Base-by-base conservation (phyloP, 2,329 filamentous ascomycete species). In the Penicillium sp. region DNA sequence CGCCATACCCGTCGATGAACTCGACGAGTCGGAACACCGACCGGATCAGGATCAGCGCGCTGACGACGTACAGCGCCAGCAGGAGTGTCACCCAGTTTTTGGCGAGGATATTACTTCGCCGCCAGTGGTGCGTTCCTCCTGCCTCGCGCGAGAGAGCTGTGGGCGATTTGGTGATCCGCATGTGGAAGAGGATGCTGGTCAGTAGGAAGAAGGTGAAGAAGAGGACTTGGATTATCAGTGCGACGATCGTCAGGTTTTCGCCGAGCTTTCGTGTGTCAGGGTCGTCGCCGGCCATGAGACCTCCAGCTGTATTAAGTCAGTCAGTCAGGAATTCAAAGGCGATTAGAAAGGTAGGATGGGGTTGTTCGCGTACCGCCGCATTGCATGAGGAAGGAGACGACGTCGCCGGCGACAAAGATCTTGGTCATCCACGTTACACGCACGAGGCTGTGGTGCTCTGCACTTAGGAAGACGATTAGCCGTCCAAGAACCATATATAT, bases 171-270 rank as follows among this genome's bases (percentile, higher is more conserved):
- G 50, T 62, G 13, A 85, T 76, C 3, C 82, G 76, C 2, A 65
- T 56, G 64, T 88, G 82, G 73, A 87, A 87, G 0, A 84, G 62
- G 2, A 79, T 65, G 0, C 84, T 79, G 1, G 81, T 80, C 5
- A 81, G 60, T 41, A 85, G 72, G 67, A 89, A 90, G 41, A 88
- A 73, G 23, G 78, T 79, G 64, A 89, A 88, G 59, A 85, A 81
- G 47, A 85, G 45, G 26, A 90, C 78, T 69, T 90, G 87, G 17
- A 88, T 71, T 35, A 84, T 70, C 2, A 90, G 75, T 2, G 87
- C 87, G 1, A 67, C 82, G 7, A 88, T 73, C n/a, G 89, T 82
- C 53, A 88, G 76, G 17, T 69, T 60, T 52, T 71, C 66, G 9
- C 65, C 68, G 7, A 48, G 45, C 7, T 58, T 56, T 45, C 63